A percentile compares a stretch with the other conserved stretches of the same genome.
Evolutionary conservation across 2,329 filamentous ascomycete genomes (phyloP).

Genomic region (Pseudocercospora macadamiae): DNA sequence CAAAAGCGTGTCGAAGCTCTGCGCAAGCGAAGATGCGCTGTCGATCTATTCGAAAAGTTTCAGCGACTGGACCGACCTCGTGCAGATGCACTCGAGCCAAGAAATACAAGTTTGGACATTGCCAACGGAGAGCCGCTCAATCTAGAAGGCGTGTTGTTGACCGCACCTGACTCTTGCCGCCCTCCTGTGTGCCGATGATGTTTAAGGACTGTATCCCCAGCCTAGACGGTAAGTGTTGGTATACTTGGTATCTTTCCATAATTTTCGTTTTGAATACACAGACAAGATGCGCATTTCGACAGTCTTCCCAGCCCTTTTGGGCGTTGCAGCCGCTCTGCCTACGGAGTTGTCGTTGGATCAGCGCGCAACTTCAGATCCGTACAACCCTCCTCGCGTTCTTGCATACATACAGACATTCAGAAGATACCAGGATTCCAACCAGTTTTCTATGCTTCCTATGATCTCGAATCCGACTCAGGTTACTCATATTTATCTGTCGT

Average conservation of each 20-base stretch:
- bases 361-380: conserved; percentile 17
- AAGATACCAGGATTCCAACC: conserved; percentile 23
- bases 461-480: conserved; percentile 30
- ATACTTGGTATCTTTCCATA: neutral
- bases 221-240: neutral
- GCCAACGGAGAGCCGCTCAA: neutral
- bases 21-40: conserved; percentile 4
- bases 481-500: conserved; percentile 35
- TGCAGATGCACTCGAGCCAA: conserved; percentile 1
- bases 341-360: conserved; percentile 7
- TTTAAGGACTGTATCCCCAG: neutral
- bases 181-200: neutral
- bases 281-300: neutral
- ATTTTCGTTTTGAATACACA: neutral
- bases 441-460: conserved; percentile 33
- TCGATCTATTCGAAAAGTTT: neutral
- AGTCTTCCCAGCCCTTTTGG: conserved; percentile 9
- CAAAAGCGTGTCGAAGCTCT: conserved; percentile 6
- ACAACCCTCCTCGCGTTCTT: conserved; percentile 25
- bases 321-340: conserved; percentile 4
- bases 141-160: neutral
- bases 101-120: neutral
- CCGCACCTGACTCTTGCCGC: conserved; percentile 5
- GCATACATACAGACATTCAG: conserved; percentile 36
- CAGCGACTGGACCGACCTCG: neutral